A percentile compares a stretch with the other conserved stretches of the same genome.
phyloP scores from a whole-genome alignment of 2,329 filamentous ascomycete species.

The Cladosporium sp. region DNA sequence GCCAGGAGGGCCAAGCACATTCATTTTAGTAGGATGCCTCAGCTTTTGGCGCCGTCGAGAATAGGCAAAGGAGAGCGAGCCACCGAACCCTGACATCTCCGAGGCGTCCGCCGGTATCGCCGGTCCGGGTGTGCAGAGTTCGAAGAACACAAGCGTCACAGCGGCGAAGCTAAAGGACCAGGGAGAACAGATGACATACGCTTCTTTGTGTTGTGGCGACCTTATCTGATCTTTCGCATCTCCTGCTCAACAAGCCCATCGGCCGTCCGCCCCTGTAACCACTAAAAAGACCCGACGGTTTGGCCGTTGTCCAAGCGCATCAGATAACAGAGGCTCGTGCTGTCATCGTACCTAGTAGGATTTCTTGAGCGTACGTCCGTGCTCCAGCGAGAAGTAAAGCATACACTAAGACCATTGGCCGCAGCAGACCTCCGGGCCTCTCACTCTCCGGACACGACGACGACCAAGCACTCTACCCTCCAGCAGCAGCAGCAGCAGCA shows the following conservation, averaged over 20 bases:
- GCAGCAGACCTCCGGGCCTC: conserved; percentile 2
- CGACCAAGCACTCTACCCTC: neutral
- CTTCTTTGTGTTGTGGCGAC: neutral
- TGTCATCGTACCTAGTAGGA: neutral
- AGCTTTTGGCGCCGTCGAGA: neutral
- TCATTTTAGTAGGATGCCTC: neutral
- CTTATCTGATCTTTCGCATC: conserved; percentile 4
- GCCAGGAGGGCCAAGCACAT: neutral
- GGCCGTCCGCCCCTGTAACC: neutral
- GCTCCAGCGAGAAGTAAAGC: neutral
- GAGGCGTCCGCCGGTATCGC: neutral
- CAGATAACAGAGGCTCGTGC: conserved; percentile 4
- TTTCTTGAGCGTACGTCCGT: neutral
- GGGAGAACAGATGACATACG: neutral
- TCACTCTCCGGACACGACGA: neutral
- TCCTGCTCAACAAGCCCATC: neutral
- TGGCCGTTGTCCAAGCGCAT: conserved; percentile 5
- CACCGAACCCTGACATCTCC: neutral
- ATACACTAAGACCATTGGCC: conserved; percentile 1
- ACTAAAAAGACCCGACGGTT: neutral
- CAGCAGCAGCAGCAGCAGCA: neutral
- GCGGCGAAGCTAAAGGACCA: neutral
- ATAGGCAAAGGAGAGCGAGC: conserved; percentile 3
- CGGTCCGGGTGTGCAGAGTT: neutral
- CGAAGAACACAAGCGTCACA: conserved; percentile 4